Evolutionary conservation across 768 basidiomycete species (phyloP), one percentile per base, ranked within the genome.

Genomic region (Amanita rubescens): DNA sequence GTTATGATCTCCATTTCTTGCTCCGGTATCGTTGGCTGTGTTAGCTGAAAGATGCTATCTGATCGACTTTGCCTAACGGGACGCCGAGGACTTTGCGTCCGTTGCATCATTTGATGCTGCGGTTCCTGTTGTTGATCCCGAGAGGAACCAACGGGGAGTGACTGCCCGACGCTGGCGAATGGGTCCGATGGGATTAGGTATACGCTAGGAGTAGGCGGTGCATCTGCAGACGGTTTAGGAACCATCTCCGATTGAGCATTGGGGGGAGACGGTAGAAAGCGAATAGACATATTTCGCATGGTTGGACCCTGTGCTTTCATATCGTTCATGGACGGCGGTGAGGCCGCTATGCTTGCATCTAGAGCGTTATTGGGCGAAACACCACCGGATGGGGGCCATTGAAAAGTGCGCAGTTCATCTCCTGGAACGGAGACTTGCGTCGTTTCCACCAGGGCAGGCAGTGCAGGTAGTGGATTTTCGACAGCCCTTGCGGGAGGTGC

Each of bases 1-100:
- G 49, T n/a, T 30, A 51, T 27, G 27, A 51, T 30, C 32, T 41
- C 49, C 19, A 38, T 30, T 19, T 51, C 49, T 15, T 51, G 49
- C 35, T 51, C 49, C 27, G 35, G 37, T n/a, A 51, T 51, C 24
- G 37, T 30, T 25, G 37, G 25, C 17, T 51, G 49, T 1, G 10
- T 38, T 38, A 15, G 37, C 27, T 15, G 44, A n/a, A n/a, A 9
- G 15, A 44, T 17, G 7, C 25, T 45, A n/a, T 30, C 44, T 17
- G 44, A 0, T 30, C 27, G 25, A 11, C 44, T 46, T 10, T 30
- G 44, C 9, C 44, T 46, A 10, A n/a, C n/a, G n/a, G n/a, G n/a
- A n/a, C n/a, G n/a, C n/a, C n/a, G n/a, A n/a, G n/a, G n/a, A n/a
- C 27, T 30, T 33, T 24, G 27, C 11, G 25, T 7, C 19, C 47